Evolutionary conservation across 176 grass and related monocot species (phyloP), one percentile per base, ranked within the genome.

Genomic region (Ensete glaucum): DNA sequence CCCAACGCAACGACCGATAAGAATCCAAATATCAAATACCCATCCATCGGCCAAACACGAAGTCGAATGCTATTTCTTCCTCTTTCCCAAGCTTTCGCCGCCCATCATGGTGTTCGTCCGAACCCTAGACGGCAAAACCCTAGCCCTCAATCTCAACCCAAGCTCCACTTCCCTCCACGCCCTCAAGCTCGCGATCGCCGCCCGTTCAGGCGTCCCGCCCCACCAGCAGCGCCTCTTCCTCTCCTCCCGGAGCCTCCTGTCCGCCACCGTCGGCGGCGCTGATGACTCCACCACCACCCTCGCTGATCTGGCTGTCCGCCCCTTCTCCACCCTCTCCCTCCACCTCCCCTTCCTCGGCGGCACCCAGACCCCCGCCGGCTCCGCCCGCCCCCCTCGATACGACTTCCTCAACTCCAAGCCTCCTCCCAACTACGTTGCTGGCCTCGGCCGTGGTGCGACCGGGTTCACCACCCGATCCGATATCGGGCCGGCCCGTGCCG

Each of bases 331-430:
- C 26, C 23, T 80, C 19, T 72, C 72, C 12, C 63, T 80, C 15
- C 74, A 80, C 54, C 48, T 83, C 20, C 79, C 77, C 11, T 81
- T 84, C 17, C 58, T 77, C 54, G 92, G 82, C 19, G 92, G 49
- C 72, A 89, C 91, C 85, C 74, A 82, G 71, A 82, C 82, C 3
- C 79, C 85, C 50, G 81, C 76, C 17, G 78, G 16, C 1, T 78
- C 82, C 24, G 17, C 86, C 0, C 87, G 78, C 6, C 84, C 92
- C 11, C 75, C 76, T 67, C 82, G 85, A 52, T 89, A 96, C 69
- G 92, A 92, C 1, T 96, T 96, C 80, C 87, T 92, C 80, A 92
- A 89, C 83, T 92, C 92, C 12, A 96, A 89, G 65, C 92, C 92
- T 49, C 92, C 92, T 43, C 54, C 89, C 5, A 92, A 92, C 75